Conservation (phyloP, 371 early-diverging fungal genomes). For the Circinella umbellata region DNA sequence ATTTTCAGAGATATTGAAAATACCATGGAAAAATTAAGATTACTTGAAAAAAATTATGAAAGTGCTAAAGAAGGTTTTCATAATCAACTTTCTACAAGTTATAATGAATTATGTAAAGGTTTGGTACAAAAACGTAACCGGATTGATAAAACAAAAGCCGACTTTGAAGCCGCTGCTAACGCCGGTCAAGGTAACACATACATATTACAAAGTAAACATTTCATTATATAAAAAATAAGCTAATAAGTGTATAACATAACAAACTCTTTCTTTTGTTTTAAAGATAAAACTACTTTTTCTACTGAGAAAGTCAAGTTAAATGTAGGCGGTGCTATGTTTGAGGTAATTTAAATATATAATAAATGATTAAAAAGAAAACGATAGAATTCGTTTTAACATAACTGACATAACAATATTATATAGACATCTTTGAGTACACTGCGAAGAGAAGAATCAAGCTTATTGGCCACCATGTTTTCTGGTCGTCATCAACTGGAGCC, state of each 20-base stretch:
- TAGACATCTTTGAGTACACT: constrained; percentile 45
- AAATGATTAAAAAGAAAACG: too few relatives aligned
- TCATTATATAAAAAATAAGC: too few relatives aligned
- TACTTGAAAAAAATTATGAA: constrained; percentile 32
- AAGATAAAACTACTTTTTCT: constrained; percentile 21
- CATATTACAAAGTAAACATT: neutral
- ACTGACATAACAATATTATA: neutral
- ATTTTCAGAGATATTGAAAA: constrained; percentile 36
- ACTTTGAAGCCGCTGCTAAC: constrained; percentile 14
- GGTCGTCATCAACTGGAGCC: constrained; percentile 36
- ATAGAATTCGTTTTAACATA: neutral
- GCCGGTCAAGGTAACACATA: constrained; percentile 12
- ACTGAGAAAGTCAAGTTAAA: constrained; percentile 41
- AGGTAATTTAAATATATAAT: constrained; percentile 21
- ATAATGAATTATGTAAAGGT: constrained; percentile 28
- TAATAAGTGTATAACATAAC: neutral
- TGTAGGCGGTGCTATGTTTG: constrained; percentile 44
- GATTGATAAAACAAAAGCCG: constrained; percentile 19
- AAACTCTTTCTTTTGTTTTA: neutral
- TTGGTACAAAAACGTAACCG: constrained; percentile 31
- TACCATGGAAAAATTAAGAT: constrained; percentile 31
- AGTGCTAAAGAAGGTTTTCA: constrained; percentile 28
- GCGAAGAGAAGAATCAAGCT: constrained; percentile 33
- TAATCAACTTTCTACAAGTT: constrained; percentile 27
- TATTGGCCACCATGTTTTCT: constrained; percentile 52